Base-by-base conservation (phyloP, 805 yeast genomes). In the Saturnispora galanensis region DNA sequence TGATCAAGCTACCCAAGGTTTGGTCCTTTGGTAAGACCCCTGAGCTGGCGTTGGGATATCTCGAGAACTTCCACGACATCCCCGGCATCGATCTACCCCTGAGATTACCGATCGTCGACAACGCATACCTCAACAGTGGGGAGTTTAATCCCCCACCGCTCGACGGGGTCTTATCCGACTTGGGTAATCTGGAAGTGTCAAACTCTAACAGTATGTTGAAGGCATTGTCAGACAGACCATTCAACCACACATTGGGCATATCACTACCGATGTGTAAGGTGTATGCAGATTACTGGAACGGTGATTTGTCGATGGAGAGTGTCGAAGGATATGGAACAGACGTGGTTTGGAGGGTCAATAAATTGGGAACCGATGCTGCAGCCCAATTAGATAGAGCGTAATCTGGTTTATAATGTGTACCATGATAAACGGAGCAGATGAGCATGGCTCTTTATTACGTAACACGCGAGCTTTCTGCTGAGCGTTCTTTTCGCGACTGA, bases 201-300 rank as follows among this genome's bases (percentile, higher is more conserved):
- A 38, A 45, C 15, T 21, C 44, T 15, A 31, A 31, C 32, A 5
- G 71, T 79, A 82, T 93, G 1, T 66, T 89, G 47, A 70, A 73
- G 42, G 71, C 76, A 28, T 69, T 89, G 54, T 74, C 83, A 35
- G 71, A 80, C 30, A 73, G 97, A 50, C 84, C 93, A 1, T 79
- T 84, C 26, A 74, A 83, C 47, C 74, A 74, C 54, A 84, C 83
- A 42, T 64, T 90, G 28, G 97, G 97, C 0, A 72, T 90, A 47
- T 96, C 97, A 0, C 67, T 90, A 48, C 96, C 97, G 0, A 79
- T 90, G 83, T 84, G 96, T 56, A 81, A 85, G 53, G 86, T 89
- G 0, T 90, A 90, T 58, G 86, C 95, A 0, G 97, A 90, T 54
- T 90, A 90, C 62, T 90, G 97, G 97, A 93, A 89, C 54, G 97